Base-by-base conservation (phyloP, 768 basidiomycete genomes). In the Multifurca ochricompacta region DNA sequence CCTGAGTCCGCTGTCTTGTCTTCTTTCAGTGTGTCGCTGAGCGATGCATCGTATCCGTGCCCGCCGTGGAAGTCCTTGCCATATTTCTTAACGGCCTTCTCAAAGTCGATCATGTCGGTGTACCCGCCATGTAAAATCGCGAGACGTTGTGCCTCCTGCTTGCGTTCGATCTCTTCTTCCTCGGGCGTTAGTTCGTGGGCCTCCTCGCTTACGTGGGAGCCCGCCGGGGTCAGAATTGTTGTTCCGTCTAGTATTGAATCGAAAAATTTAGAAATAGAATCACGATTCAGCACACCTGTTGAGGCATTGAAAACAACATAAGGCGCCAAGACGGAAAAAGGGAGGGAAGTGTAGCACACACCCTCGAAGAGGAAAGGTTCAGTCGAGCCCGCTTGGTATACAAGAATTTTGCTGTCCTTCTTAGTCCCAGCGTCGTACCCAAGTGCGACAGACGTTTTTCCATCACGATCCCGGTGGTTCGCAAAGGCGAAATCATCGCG, bases 221-320 rank as follows among this genome's bases (percentile, higher is more conserved):
- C 74, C 55, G 70, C 56, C 18, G 65, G 65, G 14, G 69, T 68
- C 49, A 87, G 73, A 60, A 85, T 78, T 2, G 72, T 80, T 3
- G 82, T 79, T 48, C 86, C 87, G 54, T 86, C 82, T 16, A 86
- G 63, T 32, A 89, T 73, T 0, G 82, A 80, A 60, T 79, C 82
- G 66, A 86, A 83, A 72, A 85, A 88, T 62, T 82, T 80, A 56
- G 77, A 77, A 36, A 95, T 71, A 2, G 85, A 75, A 48, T 91
- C 86, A 59, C 81, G 76, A 70, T 94, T 94, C 63, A 74, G 76
- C 32, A 75, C 67, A 37, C 90, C 91, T 86, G 62, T 21, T 46
- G 18, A 18, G 36, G 53, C 42, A 49, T 19, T 36, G 14, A 49
- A 19, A 23, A 39, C 31, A 13, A 18, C 25, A 37, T 7, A 6